These are phyloP conservation scores for Phytophthora palmivora DNA, from an alignment of 352 stramenopile genomes.

Conservation along the genomic window DNA sequence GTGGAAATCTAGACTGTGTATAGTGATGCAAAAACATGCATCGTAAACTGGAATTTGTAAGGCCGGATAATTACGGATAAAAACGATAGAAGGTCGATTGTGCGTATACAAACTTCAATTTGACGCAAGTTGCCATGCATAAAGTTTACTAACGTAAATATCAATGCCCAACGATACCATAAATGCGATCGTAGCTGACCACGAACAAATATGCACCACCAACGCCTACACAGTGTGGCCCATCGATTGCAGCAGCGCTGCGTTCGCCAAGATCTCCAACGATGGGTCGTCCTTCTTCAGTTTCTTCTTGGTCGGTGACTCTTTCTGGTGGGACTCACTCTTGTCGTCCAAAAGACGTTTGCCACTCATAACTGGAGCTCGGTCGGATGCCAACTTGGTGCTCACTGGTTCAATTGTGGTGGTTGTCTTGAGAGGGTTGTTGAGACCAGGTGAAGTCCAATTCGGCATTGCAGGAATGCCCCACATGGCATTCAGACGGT, in stretches of 20 bases:
- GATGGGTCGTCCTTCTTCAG: constrained; percentile 47
- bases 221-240: constrained; percentile 41
- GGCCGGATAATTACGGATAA: constrained; percentile 8
- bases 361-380: constrained; percentile 23
- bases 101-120: constrained; percentile 22
- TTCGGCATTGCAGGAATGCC: constrained; percentile 25
- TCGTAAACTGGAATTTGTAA: neutral
- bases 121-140: constrained; percentile 1
- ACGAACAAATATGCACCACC: constrained; percentile 14
- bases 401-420: constrained; percentile 64
- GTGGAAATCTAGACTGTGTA: constrained; percentile 27
- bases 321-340: constrained; percentile 21
- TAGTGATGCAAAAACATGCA: constrained; percentile 44
- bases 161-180: constrained; percentile 22
- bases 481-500: constrained; percentile 35
- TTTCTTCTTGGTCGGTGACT: constrained; percentile 10
- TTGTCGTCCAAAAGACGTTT: constrained; percentile 49
- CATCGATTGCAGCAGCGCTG: constrained; percentile 73
- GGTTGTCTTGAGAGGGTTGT: constrained; percentile 19
- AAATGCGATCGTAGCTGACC: constrained; percentile 13
- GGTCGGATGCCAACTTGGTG: constrained; percentile 50
- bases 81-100: neutral
- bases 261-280: constrained; percentile 78
- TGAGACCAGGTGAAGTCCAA: constrained; percentile 21
- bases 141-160: constrained; percentile 26